Evolutionary conservation across 306 rosid species (phyloP).

Genomic region (Alnus rubra): DNA sequence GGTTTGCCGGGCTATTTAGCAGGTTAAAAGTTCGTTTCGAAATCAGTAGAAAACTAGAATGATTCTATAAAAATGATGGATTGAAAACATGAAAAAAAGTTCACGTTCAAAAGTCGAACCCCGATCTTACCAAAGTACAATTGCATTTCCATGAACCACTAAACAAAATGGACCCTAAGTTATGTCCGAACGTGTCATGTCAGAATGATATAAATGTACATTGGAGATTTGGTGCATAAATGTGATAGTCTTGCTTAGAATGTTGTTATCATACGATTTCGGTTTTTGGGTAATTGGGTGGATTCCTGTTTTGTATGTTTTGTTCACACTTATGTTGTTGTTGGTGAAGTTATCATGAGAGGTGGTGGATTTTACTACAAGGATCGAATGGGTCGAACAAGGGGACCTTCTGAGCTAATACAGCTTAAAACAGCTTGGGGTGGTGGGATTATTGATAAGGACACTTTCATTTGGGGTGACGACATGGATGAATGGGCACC

Average conservation of each 20-base stretch:
- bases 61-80: no score
- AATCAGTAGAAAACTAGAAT: no score
- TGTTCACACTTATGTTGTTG: constrained; percentile 18
- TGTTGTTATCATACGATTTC: background rate
- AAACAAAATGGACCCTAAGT: no score
- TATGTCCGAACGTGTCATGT: no score
- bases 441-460: constrained; percentile 84
- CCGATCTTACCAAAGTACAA: no score
- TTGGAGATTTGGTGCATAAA: no score
- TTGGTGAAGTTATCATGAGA: constrained; percentile 73
- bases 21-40: no score
- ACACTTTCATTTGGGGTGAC: constrained; percentile 98
- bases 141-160: no score
- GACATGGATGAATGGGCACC: constrained; percentile 99
- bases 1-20: no score
- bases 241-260: background rate
- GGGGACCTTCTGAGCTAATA: constrained; percentile 80
- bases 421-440: constrained; percentile 90
- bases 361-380: constrained; percentile 82
- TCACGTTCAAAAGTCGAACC: no score
- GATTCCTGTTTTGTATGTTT: constrained; percentile 15
- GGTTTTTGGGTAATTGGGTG: background rate
- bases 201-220: no score
- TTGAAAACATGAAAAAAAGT: no score
- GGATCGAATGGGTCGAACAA: constrained; percentile 87